phyloP scores from a whole-genome alignment of 371 early-diverging fungal species.

The Hamiltosporidium tvaerminnensis region DNA sequence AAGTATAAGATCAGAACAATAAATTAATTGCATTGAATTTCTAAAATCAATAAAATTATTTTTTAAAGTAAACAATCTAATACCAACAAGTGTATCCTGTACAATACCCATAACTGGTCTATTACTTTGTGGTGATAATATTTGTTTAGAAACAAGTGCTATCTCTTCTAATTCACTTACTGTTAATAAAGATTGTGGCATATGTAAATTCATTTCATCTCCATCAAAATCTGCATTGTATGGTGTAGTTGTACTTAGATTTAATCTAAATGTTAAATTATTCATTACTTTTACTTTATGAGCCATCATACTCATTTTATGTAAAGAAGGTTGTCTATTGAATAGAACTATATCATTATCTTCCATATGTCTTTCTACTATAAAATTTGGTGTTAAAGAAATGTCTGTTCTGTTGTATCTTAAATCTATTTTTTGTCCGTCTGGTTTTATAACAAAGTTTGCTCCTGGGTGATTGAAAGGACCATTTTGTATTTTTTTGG shows the following conservation, averaged over 20 bases:
- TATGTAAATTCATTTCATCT: slow-evolving; percentile 99
- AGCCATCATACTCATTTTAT: slow-evolving; percentile 99
- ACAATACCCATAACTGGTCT: slow-evolving; percentile 99
- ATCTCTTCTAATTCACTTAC: slow-evolving; percentile 82
- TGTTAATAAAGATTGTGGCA: slow-evolving; percentile 81
- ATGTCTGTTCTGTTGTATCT: slow-evolving; percentile 70
- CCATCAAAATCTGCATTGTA: slow-evolving; percentile 99
- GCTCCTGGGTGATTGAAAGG: slow-evolving; percentile 93
- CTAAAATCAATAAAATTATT: slow-evolving; percentile 76
- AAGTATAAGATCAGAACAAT: background rate
- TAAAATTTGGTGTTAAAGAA: slow-evolving; percentile 72
- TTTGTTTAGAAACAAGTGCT: slow-evolving; percentile 87
- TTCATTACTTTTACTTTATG: slow-evolving; percentile 92
- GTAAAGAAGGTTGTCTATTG: slow-evolving; percentile 97
- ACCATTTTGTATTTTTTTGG: slow-evolving; percentile 76
- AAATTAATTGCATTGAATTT: background rate
- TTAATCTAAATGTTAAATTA: slow-evolving; percentile 90
- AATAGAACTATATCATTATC: slow-evolving; percentile 93
- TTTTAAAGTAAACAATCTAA: slow-evolving; percentile 79
- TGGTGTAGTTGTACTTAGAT: slow-evolving; percentile 90
- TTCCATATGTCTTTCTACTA: slow-evolving; percentile 84
- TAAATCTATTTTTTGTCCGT: slow-evolving; percentile 85
- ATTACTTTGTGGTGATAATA: slow-evolving; percentile 89
- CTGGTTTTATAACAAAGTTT: slow-evolving; percentile 84
- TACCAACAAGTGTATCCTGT: slow-evolving; percentile 90